Base-by-base conservation (phyloP, 1,284 basidiomycete genomes). In the Sporisorium exsertum region DNA sequence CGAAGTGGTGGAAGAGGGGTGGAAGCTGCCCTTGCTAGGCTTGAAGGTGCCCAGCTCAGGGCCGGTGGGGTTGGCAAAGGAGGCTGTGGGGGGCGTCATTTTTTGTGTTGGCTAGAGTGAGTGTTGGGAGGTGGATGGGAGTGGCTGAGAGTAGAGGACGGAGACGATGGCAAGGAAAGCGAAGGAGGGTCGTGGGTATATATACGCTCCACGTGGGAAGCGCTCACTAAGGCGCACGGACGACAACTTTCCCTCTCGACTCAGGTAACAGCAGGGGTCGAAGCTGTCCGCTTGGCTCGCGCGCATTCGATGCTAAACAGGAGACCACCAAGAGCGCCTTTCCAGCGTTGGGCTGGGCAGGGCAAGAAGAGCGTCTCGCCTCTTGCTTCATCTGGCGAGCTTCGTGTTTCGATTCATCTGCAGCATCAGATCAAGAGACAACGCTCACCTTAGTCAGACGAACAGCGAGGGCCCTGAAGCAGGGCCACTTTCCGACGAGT, bases 31-130 rank as follows among this genome's bases (percentile, higher is more conserved):
- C 45, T 66, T 77, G 33, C 52, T 62, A 3, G 59, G 43, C 63
- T 81, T 78, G 58, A 63, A 42, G 12, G 26, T 16, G 18, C 32
- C 52, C n/a, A 43, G 49, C 26, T 49, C 27, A 7, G 57, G 60
- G 9, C 37, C 57, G 46, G 45, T 16, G 42, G 52, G 55, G 56
- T 57, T 43, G 47, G 53, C 40, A 45, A 80, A 80, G 27, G 80
- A 77, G 16, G 80, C 77, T 6, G 69, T 74, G 43, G 80, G 80
- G 57, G 80, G 80, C 16, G 76, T 67, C 80, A 81, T 81, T 27
- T 24, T 78, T 1, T 26, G n/a, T 20, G 2, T 13, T 62, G 24
- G 22, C 8, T 50, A n/a, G n/a, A n/a, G 24, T 2, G 10, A 2
- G 26, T 4, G 35, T 47, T 51, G 59, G 42, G 5, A 20, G 12